Percentiles rank a stretch among this genome's conserved stretches.
Conservation (phyloP, 2,329 filamentous ascomycete genomes). For the Aspergillus piperis region DNA sequence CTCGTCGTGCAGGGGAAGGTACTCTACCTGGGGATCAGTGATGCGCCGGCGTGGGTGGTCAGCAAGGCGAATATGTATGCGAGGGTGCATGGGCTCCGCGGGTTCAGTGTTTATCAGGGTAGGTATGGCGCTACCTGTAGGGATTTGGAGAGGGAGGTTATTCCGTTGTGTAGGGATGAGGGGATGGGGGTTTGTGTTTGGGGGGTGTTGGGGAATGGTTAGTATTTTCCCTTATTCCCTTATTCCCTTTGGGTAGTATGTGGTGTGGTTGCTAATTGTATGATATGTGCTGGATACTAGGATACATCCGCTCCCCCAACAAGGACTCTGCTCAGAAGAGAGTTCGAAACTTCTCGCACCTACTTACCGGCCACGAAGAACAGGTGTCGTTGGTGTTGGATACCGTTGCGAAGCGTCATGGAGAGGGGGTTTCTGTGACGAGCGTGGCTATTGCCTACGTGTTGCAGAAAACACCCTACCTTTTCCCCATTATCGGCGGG, state of each 20-base stretch:
- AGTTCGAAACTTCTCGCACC: neutral
- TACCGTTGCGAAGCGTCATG: neutral
- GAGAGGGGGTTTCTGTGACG: neutral
- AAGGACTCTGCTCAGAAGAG: constrained; percentile 4
- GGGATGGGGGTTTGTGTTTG: constrained; percentile 63
- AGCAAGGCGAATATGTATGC: constrained; percentile 59
- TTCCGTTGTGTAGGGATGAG: constrained; percentile 64
- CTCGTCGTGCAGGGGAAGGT: constrained; percentile 64
- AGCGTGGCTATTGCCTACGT: constrained; percentile 53
- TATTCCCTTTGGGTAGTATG: neutral
- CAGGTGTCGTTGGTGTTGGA: constrained; percentile 14
- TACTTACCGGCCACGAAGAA: neutral
- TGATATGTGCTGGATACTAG: no score
- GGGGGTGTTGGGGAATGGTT: constrained; percentile 50
- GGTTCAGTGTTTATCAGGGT: constrained; percentile 70
- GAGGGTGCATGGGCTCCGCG: constrained; percentile 66
- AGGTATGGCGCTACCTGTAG: constrained; percentile 61
- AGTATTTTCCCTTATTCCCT: neutral
- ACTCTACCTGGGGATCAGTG: constrained; percentile 66
- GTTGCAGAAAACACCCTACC: constrained; percentile 48
- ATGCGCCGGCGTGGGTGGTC: constrained; percentile 68
- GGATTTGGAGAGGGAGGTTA: constrained; percentile 69
- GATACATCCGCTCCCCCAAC: neutral
- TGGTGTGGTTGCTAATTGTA: no score
- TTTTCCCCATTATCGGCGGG: constrained; percentile 56